These are phyloP conservation scores for Malassezia japonica DNA, from an alignment of 1,284 basidiomycete species.

Conservation along the genomic window DNA sequence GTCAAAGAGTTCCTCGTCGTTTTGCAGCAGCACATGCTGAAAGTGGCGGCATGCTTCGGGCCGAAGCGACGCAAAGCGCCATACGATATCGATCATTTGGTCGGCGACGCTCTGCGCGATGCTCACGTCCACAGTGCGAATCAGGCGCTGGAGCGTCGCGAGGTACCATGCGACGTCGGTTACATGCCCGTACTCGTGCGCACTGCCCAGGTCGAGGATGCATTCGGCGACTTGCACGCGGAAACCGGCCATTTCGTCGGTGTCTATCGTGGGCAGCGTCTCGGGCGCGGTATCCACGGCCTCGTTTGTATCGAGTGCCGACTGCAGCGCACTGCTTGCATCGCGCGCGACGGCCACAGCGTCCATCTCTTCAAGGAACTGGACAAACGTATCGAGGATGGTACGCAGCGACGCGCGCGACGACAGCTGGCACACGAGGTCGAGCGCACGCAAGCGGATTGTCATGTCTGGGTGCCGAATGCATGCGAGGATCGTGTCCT, in stretches of 20 bases:
- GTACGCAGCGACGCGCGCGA: conserved; percentile 68
- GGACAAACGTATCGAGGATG: conserved; percentile 75
- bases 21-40: conserved; percentile 50
- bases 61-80: neutral
- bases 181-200: conserved; percentile 74
- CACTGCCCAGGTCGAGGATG: conserved; percentile 71
- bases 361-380: conserved; percentile 58
- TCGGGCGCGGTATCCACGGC: neutral
- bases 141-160: conserved; percentile 61
- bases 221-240: conserved; percentile 68
- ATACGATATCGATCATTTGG: conserved; percentile 76
- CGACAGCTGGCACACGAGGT: conserved; percentile 86
- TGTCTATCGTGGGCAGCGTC: conserved; percentile 35
- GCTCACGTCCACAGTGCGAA: conserved; percentile 59
- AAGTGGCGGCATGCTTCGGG: conserved; percentile 63
- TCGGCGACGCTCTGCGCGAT: conserved; percentile 65
- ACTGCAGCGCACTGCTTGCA: conserved; percentile 39
- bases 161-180: conserved; percentile 94
- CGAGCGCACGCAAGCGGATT: conserved; percentile 86
- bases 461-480: conserved; percentile 88
- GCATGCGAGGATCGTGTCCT: conserved; percentile 79
- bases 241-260: conserved; percentile 58
- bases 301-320: neutral
- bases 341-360: neutral
- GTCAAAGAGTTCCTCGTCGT: conserved; percentile 57